Conservation (phyloP, 2,329 filamentous ascomycete genomes). For the Ascochyta lentis region DNA sequence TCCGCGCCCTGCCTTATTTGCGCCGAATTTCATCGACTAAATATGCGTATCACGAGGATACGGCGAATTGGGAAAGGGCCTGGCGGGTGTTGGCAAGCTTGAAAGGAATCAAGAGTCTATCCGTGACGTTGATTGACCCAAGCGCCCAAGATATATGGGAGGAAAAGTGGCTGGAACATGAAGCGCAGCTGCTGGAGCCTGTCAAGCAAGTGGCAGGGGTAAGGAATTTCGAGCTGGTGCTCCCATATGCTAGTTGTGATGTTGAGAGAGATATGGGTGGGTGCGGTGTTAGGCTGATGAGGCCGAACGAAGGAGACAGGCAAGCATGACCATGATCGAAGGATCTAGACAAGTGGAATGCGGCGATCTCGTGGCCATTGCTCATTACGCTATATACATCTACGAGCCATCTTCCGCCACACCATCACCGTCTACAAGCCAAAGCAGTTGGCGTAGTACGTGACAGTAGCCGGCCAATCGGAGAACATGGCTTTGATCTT, state of each 20-base stretch:
- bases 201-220: constrained; percentile 30
- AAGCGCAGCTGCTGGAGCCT: constrained; percentile 32
- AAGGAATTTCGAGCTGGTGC: constrained; percentile 30
- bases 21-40: constrained; percentile 28
- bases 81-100: constrained; percentile 40
- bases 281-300: constrained; percentile 27
- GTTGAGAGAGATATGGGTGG: constrained; percentile 37
- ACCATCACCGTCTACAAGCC: constrained; percentile 38
- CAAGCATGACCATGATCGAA: neutral
- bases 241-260: constrained; percentile 41
- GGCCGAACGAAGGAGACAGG: constrained; percentile 19
- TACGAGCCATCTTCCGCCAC: neutral
- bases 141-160: constrained; percentile 41
- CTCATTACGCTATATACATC: neutral
- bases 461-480: constrained; percentile 73
- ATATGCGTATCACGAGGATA: constrained; percentile 45
- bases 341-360: neutral
- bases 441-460: constrained; percentile 76
- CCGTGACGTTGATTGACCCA: constrained; percentile 38
- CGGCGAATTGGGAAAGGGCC: constrained; percentile 40
- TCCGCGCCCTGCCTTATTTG: constrained; percentile 44
- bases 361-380: neutral
- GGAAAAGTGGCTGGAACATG: constrained; percentile 37
- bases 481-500: constrained; percentile 68
- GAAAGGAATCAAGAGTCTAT: constrained; percentile 34